phyloP scores from a whole-genome alignment of 1,139 yeast genomes.

The Pichia norvegensis region DNA sequence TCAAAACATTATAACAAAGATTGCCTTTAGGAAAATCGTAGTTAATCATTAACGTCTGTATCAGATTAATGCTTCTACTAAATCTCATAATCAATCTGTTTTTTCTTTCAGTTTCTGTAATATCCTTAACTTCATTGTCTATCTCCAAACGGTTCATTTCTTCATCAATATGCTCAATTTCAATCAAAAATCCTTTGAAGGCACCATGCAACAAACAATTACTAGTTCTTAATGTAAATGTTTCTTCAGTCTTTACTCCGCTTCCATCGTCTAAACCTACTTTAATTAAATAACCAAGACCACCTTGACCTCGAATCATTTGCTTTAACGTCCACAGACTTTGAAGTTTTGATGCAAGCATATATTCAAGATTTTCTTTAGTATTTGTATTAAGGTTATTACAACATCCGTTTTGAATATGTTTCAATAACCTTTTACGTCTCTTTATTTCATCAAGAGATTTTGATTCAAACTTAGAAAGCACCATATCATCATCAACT shows the following conservation, averaged over 20 bases:
- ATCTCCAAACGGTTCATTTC: conserved; percentile 16
- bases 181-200: conserved; percentile 63
- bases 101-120: conserved; percentile 16
- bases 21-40: conserved; percentile 29
- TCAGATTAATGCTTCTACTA: conserved; percentile 26
- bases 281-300: conserved; percentile 49
- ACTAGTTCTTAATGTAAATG: conserved; percentile 45
- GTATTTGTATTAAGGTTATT: conserved; percentile 35
- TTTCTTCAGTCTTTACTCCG: conserved; percentile 20
- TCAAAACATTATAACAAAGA: conserved; percentile 29
- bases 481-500: conserved; percentile 11
- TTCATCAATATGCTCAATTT: conserved; percentile 39
- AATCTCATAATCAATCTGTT: conserved; percentile 24
- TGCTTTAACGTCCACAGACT: conserved; percentile 69
- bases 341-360: conserved; percentile 51
- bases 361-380: conserved; percentile 41
- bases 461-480: conserved; percentile 7
- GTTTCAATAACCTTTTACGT: conserved; percentile 18
- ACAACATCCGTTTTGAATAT: conserved; percentile 27
- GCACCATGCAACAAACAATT: conserved; percentile 69
- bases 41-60: conserved; percentile 25
- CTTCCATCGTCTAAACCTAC: conserved; percentile 34
- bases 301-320: conserved; percentile 72
- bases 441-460: conserved; percentile 11
- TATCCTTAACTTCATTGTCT: conserved; percentile 10